phyloP scores from a whole-genome alignment of 2,329 filamentous ascomycete genomes.

The Epichloe hybrida region DNA sequence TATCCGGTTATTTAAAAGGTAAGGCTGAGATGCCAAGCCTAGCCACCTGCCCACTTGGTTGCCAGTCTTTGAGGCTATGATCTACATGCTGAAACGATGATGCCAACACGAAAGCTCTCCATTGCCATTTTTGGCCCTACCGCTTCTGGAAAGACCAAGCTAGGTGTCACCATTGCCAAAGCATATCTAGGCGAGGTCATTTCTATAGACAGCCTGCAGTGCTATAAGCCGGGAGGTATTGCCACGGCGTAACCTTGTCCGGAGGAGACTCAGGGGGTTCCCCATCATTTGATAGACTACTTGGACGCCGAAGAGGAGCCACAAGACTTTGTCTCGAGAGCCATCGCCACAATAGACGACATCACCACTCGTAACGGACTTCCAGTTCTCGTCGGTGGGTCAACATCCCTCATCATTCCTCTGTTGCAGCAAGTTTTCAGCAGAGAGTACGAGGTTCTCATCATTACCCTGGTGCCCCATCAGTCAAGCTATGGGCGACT shows the following conservation, averaged over 20 bases:
- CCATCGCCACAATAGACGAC: background rate
- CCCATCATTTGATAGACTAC: constrained; percentile 1
- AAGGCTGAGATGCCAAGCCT: too few species aligned
- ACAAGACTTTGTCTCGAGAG: background rate
- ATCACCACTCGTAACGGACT: background rate
- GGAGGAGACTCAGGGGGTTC: background rate
- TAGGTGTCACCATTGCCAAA: constrained; percentile 1
- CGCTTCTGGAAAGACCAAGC: constrained; percentile 1
- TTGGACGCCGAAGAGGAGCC: constrained; percentile 1
- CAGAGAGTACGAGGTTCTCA: background rate
- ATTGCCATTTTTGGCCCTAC: constrained; percentile 1
- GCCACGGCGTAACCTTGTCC: background rate
- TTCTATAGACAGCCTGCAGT: constrained; percentile 2
- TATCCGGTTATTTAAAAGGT: background rate
- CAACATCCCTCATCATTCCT: constrained; percentile 1
- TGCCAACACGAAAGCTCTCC: background rate
- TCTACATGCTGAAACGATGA: background rate
- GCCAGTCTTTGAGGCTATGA: background rate
- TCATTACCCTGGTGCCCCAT: background rate
- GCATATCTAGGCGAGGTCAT: background rate
- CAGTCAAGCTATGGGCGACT: background rate
- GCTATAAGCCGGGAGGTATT: background rate
- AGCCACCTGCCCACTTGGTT: background rate
- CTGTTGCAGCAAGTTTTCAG: background rate
- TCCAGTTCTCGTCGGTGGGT: background rate